These are phyloP conservation scores for Ilyonectria robusta DNA, from an alignment of 2,329 filamentous ascomycete genomes.

Conservation along the genomic window DNA sequence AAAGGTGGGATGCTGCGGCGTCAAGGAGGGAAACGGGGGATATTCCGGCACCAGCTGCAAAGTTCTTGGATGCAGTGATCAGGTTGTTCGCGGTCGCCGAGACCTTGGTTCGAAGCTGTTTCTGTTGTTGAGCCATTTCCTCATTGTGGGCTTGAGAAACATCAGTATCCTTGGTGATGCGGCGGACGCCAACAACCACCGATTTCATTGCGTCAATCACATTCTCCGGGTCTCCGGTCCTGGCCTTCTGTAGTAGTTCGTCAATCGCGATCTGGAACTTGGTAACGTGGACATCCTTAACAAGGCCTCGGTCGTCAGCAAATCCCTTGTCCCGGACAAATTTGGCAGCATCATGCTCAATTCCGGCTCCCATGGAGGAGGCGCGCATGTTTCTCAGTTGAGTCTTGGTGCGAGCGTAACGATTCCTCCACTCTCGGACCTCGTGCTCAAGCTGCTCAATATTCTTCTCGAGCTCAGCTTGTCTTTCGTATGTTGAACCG, in stretches of 20 bases:
- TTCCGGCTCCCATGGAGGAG: conserved; percentile 81
- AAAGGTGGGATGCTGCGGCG: conserved; percentile 91
- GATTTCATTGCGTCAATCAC: conserved; percentile 90
- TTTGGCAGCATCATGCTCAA: conserved; percentile 79
- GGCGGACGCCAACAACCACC: conserved; percentile 85
- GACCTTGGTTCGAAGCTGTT: conserved; percentile 83
- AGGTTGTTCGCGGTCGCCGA: conserved; percentile 96
- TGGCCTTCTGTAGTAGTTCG: conserved; percentile 85
- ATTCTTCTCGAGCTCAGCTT: conserved; percentile 82
- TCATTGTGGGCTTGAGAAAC: conserved; percentile 68
- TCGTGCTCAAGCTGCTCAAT: conserved; percentile 85
- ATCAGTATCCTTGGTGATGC: conserved; percentile 86
- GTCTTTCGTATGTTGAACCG: conserved; percentile 82
- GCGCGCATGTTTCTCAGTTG: conserved; percentile 86
- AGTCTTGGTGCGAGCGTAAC: conserved; percentile 90
- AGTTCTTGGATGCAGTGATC: conserved; percentile 95
- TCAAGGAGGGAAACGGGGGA: conserved; percentile 95
- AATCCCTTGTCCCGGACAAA: conserved; percentile 77
- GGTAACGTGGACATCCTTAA: conserved; percentile 94
- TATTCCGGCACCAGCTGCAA: conserved; percentile 84
- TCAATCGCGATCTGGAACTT: conserved; percentile 96
- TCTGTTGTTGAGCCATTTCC: conserved; percentile 69
- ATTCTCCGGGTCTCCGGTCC: conserved; percentile 78
- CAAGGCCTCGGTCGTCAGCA: conserved; percentile 78
- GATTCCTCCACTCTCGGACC: conserved; percentile 89